These are phyloP conservation scores for Lecanicillium sp. DNA, from an alignment of 2,329 filamentous ascomycete genomes.

Conservation along the genomic window DNA sequence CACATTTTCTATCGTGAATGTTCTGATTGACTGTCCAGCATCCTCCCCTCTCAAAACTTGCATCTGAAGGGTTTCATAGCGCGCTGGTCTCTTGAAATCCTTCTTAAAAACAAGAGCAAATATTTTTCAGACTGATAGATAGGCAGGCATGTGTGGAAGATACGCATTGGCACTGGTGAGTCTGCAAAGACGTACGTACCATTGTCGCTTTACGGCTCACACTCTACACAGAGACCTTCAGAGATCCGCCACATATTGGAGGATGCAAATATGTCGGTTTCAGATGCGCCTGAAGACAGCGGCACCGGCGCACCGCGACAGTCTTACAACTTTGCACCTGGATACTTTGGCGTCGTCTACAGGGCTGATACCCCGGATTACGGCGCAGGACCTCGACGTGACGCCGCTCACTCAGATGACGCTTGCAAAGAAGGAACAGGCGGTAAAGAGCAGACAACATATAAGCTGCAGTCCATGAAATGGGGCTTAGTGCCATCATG, in stretches of 20 bases:
- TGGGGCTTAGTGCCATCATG: constrained; percentile 94
- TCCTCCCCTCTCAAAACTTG: too few relatives aligned
- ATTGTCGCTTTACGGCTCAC: constrained; percentile 20
- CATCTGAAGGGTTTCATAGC: too few relatives aligned
- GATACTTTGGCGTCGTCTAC: constrained; percentile 79
- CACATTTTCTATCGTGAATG: too few relatives aligned
- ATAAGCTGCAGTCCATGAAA: constrained; percentile 88
- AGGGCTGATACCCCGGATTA: constrained; percentile 62
- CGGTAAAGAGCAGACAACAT: constrained; percentile 32
- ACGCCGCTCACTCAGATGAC: constrained; percentile 11
- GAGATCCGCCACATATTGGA: constrained; percentile 68
- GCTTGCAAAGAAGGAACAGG: not conserved
- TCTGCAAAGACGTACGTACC: constrained; percentile 16
- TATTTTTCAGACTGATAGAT: too few relatives aligned
- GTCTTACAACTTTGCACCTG: constrained; percentile 89
- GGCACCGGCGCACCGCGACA: constrained; percentile 53
- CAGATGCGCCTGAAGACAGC: constrained; percentile 65
- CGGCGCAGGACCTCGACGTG: constrained; percentile 37
- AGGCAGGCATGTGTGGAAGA: constrained; percentile 54
- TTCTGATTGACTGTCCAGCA: too few relatives aligned
- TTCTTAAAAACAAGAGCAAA: too few relatives aligned
- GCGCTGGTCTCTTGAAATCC: too few relatives aligned
- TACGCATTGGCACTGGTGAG: constrained; percentile 52
- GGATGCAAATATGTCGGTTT: constrained; percentile 64
- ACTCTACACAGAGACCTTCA: constrained; percentile 55